phyloP scores from a whole-genome alignment of 495 filamentous ascomycete genomes.

The Hyaloscypha variabilis region DNA sequence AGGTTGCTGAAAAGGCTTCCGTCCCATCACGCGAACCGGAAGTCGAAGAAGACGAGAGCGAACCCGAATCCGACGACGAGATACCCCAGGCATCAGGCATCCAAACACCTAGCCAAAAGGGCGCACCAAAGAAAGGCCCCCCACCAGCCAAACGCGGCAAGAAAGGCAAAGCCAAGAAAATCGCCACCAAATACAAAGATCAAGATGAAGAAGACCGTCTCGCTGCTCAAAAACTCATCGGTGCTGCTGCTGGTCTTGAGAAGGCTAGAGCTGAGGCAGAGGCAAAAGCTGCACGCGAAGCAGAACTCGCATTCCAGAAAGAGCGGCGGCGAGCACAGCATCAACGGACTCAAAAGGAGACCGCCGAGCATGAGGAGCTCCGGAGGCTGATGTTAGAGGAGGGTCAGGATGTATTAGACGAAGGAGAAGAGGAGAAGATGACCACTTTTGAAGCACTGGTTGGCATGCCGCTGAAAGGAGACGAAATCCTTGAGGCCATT shows the following conservation, averaged over 20 bases:
- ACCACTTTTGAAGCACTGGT: slow-evolving; percentile 73
- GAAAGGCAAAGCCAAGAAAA: slow-evolving; percentile 82
- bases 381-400: slow-evolving; percentile 52
- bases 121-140: slow-evolving; percentile 39
- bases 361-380: slow-evolving; percentile 66
- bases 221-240: slow-evolving; percentile 79
- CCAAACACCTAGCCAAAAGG: slow-evolving; percentile 31
- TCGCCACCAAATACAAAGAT: slow-evolving; percentile 86
- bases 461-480: slow-evolving; percentile 75
- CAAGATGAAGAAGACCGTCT: slow-evolving; percentile 93
- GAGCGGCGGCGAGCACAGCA: slow-evolving; percentile 80
- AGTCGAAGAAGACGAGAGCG: slow-evolving; percentile 27
- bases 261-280: slow-evolving; percentile 56
- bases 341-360: slow-evolving; percentile 62
- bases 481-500: slow-evolving; percentile 88
- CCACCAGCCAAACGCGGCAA: slow-evolving; percentile 70
- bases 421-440: slow-evolving; percentile 54
- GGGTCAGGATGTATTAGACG: slow-evolving; percentile 54
- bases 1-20: slow-evolving; percentile 35
- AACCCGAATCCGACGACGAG: slow-evolving; percentile 26
- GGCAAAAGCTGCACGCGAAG: slow-evolving; percentile 52
- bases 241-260: slow-evolving; percentile 61
- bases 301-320: slow-evolving; percentile 64
- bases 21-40: slow-evolving; percentile 17
- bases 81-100: slow-evolving; percentile 10